These are phyloP conservation scores for Cyclaneusma minus DNA, from an alignment of 2,329 filamentous ascomycete species.

Conservation along the genomic window DNA sequence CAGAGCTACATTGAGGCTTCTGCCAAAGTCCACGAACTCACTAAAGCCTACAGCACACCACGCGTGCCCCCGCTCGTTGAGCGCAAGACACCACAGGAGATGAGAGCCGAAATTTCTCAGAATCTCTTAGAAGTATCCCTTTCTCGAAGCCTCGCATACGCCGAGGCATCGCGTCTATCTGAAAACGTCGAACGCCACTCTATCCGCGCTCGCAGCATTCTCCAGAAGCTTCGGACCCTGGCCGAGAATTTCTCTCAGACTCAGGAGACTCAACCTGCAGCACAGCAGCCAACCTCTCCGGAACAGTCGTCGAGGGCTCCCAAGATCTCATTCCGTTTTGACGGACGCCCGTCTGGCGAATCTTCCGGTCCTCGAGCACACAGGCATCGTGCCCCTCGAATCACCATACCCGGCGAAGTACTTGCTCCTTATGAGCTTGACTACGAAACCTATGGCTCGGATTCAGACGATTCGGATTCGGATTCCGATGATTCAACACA, in stretches of 20 bases:
- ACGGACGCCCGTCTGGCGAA: constrained; percentile 26
- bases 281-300: constrained; percentile 32
- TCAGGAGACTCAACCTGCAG: constrained; percentile 30
- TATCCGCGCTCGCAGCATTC: constrained; percentile 40
- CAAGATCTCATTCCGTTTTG: constrained; percentile 29
- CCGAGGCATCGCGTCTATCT: constrained; percentile 46
- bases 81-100: constrained; percentile 30
- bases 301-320: constrained; percentile 31
- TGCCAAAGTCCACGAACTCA: constrained; percentile 36
- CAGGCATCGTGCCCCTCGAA: constrained; percentile 27
- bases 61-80: constrained; percentile 30
- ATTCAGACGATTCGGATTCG: constrained; percentile 11
- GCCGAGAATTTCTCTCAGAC: constrained; percentile 40
- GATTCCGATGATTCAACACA: constrained; percentile 18
- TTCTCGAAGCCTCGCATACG: constrained; percentile 41
- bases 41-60: constrained; percentile 38
- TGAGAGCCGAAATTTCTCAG: constrained; percentile 45
- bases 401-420: constrained; percentile 51
- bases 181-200: constrained; percentile 49
- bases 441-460: constrained; percentile 36
- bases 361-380: constrained; percentile 7
- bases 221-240: constrained; percentile 43
- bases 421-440: constrained; percentile 49
- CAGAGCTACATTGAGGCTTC: constrained; percentile 40
- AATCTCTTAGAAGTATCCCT: constrained; percentile 36